Evolutionary conservation across 352 stramenopile genomes (phyloP), one percentile per base, ranked within the genome.

Genomic region (Thalassiosira pacifica): DNA sequence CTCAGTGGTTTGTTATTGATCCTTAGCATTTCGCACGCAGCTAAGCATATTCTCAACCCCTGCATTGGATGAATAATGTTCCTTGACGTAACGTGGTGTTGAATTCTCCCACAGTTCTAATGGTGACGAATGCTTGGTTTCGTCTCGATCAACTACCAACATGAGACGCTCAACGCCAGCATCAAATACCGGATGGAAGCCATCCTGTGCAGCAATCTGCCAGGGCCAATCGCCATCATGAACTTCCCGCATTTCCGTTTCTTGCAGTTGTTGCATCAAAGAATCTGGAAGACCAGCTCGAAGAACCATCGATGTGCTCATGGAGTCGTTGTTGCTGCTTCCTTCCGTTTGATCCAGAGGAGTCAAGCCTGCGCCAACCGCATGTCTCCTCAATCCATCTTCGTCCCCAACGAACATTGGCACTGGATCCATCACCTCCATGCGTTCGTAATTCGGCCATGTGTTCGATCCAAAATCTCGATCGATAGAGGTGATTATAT

Each of bases 401-500:
- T 52, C 40, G n/a, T 71, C 70, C 8, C 69, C 75, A 2, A 90
- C 42, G 68, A 86, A 83, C 79, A 87, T 90, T 13, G 80, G 79
- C 13, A 88, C n/a, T 0, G 81, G 81, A 68, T 83, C 65, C 85
- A 90, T 83, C 0, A 83, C 64, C 26, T 85, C 68, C 60, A 90
- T 74, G n/a, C 32, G 29, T 19, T 82, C 31, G 68, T 88, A 90
- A 55, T 84, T 74, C 26, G 76, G 79, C 85, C 85, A 90, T 32
- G 64, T 76, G 40, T 70, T 77, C 0, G 37, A 70, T 59, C 89
- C 91, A 79, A 90, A 94, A 79, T 94, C 91, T n/a, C 91, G 76
- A 88, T 94, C 91, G 40, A 92, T 81, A 16, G 76, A 78, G 19
- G 90, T 94, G 8, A 94, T 85, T 32, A 94, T 86, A 64, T 94